Evolutionary conservation across 805 yeast genomes (phyloP), one percentile per base, ranked within the genome.

Genomic region (Candida gorgasii): DNA sequence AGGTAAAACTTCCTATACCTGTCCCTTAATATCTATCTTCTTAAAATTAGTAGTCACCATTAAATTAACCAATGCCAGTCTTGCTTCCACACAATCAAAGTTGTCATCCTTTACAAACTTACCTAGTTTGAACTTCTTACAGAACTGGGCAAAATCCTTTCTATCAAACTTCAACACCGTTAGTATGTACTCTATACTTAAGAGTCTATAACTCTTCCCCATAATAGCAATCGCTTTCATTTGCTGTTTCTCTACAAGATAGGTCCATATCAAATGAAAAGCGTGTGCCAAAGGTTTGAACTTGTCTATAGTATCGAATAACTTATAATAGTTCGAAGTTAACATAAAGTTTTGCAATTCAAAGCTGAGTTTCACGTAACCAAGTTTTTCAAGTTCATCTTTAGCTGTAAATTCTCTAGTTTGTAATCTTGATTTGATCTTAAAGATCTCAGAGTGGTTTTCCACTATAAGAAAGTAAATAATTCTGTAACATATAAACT

Each of bases 21-120:
- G 97, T 1, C 98, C 98, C 68, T 90, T 90, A 48, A 92, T 89
- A 57, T 90, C 97, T 11, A 90, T 81, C 55, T 74, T 83, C 46
- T 67, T 77, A 51, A 74, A 73, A 24, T 63, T 66, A 2, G 66
- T 49, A n/a, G 32, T 36, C 51, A 62, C 47, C 60, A 62, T 50
- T 62, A 69, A 36, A 55, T 66, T 47, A 46, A 59, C 47, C 32
- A 65, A 59, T 3, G 80, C 61, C 0, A 56, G 61, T 44, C 76
- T 59, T 2, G 69, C 58, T 2, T 48, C 47, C 1, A 52, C 51
- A 41, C 69, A 66, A 46, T 69, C 73, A 37, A 67, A 57, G 5
- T 42, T 47, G 8, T 47, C 55, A 2, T 44, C 47, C 14, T 40
- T 14, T 1, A 55, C 36, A 40, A 54, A 72, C 22, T 56, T 46